Evolutionary conservation across 2,329 filamentous ascomycete genomes (phyloP).

Genomic region (Cladophialophora immunda): DNA sequence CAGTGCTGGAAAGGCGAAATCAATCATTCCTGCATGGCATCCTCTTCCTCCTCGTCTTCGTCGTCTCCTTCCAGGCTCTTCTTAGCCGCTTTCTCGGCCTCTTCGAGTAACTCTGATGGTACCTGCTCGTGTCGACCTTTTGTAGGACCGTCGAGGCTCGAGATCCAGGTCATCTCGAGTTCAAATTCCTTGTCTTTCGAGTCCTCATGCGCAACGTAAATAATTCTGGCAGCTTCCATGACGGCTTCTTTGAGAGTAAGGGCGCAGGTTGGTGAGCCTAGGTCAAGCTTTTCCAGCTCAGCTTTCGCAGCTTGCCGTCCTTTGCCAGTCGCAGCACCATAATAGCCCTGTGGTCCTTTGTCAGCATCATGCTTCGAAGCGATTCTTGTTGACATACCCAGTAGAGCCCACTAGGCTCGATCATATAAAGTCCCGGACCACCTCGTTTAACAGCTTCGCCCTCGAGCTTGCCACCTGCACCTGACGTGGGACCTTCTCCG

Average conservation of each 20-base stretch:
- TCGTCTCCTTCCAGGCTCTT: slow-evolving; percentile 88
- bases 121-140: slow-evolving; percentile 94
- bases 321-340: slow-evolving; percentile 96
- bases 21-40: slow-evolving; percentile 88
- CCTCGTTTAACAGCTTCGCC: slow-evolving; percentile 72
- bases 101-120: slow-evolving; percentile 86
- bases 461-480: slow-evolving; percentile 82
- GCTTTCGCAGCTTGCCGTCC: slow-evolving; percentile 96
- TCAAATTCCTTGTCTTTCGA: slow-evolving; percentile 99
- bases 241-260: slow-evolving; percentile 86
- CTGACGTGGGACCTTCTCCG: slow-evolving; percentile 77
- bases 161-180: slow-evolving; percentile 99
- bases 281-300: slow-evolving; percentile 96
- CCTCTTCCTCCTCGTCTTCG: slow-evolving; percentile 76
- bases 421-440: slow-evolving; percentile 96
- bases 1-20: slow-evolving; percentile 25
- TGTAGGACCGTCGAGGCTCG: slow-evolving; percentile 81
- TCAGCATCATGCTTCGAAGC: slow-evolving; percentile 2
- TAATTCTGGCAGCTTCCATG: slow-evolving; percentile 95
- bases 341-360: slow-evolving; percentile 73
- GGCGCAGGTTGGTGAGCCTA: slow-evolving; percentile 70
- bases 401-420: slow-evolving; percentile 95
- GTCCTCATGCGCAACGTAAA: slow-evolving; percentile 96
- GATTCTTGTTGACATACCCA: slow-evolving; percentile 67
- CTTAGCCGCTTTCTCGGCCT: slow-evolving; percentile 92